A percentile compares a stretch with the other conserved stretches of the same genome.
Evolutionary conservation across 805 yeast genomes (phyloP).

Genomic region (Candida golubevii): DNA sequence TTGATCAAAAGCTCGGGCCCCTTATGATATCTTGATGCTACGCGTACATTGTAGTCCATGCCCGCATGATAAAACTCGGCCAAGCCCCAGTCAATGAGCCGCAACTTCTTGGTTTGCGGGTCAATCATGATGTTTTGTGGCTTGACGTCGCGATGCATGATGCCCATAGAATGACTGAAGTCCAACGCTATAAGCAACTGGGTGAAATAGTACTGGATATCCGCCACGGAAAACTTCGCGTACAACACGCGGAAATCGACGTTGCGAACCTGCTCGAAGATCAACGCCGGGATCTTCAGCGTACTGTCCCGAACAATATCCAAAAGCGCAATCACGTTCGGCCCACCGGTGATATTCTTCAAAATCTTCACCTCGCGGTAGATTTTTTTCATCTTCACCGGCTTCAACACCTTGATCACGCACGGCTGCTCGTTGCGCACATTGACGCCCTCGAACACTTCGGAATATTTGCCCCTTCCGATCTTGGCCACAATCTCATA

Average conservation of each 20-base stretch:
- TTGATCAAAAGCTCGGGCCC: constrained; percentile 90
- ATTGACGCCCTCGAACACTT: constrained; percentile 83
- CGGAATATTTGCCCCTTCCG: constrained; percentile 94
- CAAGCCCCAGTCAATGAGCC: constrained; percentile 92
- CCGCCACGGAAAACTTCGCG: constrained; percentile 69
- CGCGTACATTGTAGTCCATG: constrained; percentile 87
- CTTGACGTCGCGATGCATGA: constrained; percentile 93
- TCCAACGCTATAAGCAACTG: constrained; percentile 81
- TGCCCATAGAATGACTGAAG: constrained; percentile 90
- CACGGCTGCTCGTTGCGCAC: constrained; percentile 57
- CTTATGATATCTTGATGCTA: constrained; percentile 88
- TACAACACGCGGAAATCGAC: constrained; percentile 78
- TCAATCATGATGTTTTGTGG: constrained; percentile 97
- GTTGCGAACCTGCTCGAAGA: constrained; percentile 81
- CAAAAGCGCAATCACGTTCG: constrained; percentile 69
- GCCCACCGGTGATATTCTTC: constrained; percentile 80
- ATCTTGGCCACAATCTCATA: constrained; percentile 80
- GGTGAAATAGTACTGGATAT: constrained; percentile 78
- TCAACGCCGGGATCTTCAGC: constrained; percentile 78
- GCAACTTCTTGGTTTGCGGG: constrained; percentile 60
- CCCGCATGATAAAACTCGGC: constrained; percentile 93
- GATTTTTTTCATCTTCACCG: constrained; percentile 88
- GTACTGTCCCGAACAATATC: constrained; percentile 81
- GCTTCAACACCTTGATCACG: constrained; percentile 87
- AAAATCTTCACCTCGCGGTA: constrained; percentile 84